phyloP scores from a whole-genome alignment of 257 asterid species.

The Primulina huaijiensis region DNA sequence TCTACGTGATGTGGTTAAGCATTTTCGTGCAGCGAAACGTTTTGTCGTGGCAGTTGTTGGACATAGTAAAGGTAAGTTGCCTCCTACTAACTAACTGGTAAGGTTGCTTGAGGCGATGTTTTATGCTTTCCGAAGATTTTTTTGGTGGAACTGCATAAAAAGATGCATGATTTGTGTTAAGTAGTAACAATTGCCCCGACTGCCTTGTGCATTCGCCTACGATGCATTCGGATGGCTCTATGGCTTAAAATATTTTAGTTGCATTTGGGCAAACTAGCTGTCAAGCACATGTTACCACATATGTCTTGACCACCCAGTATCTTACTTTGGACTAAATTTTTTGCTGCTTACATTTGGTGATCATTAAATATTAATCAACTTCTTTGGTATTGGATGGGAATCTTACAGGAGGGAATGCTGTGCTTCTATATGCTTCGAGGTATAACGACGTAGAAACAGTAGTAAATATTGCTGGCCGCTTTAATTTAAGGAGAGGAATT shows the following conservation, averaged over 20 bases:
- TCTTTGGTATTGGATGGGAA: slow-evolving; percentile 7
- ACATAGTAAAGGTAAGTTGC: slow-evolving; percentile 74
- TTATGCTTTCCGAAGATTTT: neutral
- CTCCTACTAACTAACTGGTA: no score
- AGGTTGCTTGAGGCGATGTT: no score
- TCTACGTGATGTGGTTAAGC: slow-evolving; percentile 63
- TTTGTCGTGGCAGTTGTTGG: slow-evolving; percentile 61
- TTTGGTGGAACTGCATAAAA: neutral
- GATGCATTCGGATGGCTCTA: no score
- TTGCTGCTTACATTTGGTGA: neutral
- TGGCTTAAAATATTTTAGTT: no score
- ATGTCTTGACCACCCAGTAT: neutral
- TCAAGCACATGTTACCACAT: no score
- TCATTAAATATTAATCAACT: neutral
- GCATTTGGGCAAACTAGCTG: no score
- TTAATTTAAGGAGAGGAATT: slow-evolving; percentile 62
- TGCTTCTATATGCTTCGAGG: slow-evolving; percentile 73
- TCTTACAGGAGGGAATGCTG: slow-evolving; percentile 89
- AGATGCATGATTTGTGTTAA: neutral
- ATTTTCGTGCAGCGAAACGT: slow-evolving; percentile 50
- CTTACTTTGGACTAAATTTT: neutral
- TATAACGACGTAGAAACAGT: slow-evolving; percentile 44
- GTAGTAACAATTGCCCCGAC: no score
- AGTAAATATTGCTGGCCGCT: slow-evolving; percentile 82
- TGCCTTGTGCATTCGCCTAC: no score